phyloP scores from a whole-genome alignment of 345 rosid genomes.

The Ricinus communis region DNA sequence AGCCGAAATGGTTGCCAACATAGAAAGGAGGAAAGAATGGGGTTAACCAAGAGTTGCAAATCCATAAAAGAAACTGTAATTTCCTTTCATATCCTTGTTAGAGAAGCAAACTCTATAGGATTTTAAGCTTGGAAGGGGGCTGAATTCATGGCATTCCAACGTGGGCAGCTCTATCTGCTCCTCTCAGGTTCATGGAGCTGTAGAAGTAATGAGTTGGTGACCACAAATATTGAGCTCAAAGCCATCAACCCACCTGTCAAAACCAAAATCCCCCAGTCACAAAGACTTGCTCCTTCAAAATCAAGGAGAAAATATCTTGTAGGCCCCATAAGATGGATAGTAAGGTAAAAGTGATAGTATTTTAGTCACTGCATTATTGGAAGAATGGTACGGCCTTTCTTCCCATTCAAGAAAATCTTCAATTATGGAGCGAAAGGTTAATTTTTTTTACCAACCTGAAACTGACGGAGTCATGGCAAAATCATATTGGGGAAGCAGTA shows the following conservation, averaged over 20 bases:
- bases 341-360: background rate
- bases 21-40: background rate
- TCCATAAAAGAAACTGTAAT: too few species aligned
- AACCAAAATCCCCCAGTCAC: background rate
- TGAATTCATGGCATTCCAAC: background rate
- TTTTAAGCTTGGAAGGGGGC: background rate
- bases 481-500: conserved; percentile 75
- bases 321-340: background rate
- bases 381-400: background rate
- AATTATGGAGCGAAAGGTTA: background rate
- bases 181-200: conserved; percentile 51
- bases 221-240: conserved; percentile 82
- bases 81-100: too few species aligned
- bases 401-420: background rate
- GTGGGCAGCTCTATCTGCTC: conserved; percentile 16
- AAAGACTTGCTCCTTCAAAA: background rate
- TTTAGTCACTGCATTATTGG: background rate
- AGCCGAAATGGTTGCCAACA: too few species aligned
- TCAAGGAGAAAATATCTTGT: background rate
- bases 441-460: conserved; percentile 49
- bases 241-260: conserved; percentile 89
- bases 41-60: background rate
- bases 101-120: background rate
- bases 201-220: conserved; percentile 80
- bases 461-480: conserved; percentile 91